Conservation (phyloP, 495 filamentous ascomycete species). For the Mycothermus thermophilus region DNA sequence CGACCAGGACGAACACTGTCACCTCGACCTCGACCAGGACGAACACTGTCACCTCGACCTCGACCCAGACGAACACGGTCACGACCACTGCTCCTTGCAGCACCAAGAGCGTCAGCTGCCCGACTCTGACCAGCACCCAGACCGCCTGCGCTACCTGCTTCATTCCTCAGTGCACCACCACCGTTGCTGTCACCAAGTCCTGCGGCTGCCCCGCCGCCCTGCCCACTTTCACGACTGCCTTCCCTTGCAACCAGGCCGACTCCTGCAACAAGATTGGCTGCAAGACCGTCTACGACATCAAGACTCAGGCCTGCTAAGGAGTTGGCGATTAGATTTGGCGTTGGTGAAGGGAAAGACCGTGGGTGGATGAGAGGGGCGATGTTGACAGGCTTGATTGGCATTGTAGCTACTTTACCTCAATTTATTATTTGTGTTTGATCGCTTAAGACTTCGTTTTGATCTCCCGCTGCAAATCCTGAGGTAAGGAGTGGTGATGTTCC, state of each 20-base stretch:
- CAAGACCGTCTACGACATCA: slow-evolving; percentile 17
- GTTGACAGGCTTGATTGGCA: no score
- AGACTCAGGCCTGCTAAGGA: slow-evolving; percentile 13
- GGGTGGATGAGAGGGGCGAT: background rate
- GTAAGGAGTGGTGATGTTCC: no score
- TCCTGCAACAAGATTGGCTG: slow-evolving; percentile 19
- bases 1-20: slow-evolving; percentile 3
- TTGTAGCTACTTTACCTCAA: no score
- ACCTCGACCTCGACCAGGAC: slow-evolving; percentile 1
- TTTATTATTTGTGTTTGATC: no score
- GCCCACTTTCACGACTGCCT: slow-evolving; percentile 13
- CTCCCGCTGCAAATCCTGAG: no score
- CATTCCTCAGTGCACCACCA: slow-evolving; percentile 19
- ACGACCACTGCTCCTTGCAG: background rate
- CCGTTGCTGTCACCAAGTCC: slow-evolving; percentile 9
- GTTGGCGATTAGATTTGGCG: background rate
- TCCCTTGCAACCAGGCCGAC: slow-evolving; percentile 12
- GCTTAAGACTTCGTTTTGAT: no score
- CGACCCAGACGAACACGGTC: slow-evolving; percentile 12
- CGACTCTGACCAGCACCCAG: slow-evolving; percentile 8
- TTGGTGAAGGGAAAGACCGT: background rate
- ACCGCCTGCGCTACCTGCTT: slow-evolving; percentile 18
- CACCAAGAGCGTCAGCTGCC: slow-evolving; percentile 3
- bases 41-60: background rate
- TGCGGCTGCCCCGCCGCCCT: slow-evolving; percentile 15